A percentile compares a stretch with the other conserved stretches of the same genome.
Evolutionary conservation across 2,329 filamentous ascomycete species (phyloP).

Genomic region (Penicillium sp.): DNA sequence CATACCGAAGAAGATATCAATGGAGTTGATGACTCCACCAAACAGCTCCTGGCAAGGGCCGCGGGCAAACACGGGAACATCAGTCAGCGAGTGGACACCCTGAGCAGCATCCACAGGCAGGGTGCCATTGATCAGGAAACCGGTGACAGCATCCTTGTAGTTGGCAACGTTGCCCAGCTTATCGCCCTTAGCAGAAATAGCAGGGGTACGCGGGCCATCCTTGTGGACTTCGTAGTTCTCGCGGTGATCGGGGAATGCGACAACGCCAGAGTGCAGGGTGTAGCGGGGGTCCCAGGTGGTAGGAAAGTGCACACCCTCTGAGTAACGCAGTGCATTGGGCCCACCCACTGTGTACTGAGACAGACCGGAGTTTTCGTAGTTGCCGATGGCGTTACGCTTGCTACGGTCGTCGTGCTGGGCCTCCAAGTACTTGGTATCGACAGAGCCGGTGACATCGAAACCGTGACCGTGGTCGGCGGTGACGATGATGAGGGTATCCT

Average conservation of each 20-base stretch:
- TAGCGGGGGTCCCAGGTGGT: slow-evolving; percentile 84
- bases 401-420: slow-evolving; percentile 66
- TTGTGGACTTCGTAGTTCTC: slow-evolving; percentile 76
- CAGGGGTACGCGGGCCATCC: slow-evolving; percentile 64
- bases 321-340: slow-evolving; percentile 63
- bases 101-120: slow-evolving; percentile 63
- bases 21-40: slow-evolving; percentile 49
- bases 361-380: slow-evolving; percentile 71
- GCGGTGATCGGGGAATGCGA: slow-evolving; percentile 71
- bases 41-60: slow-evolving; percentile 79
- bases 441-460: slow-evolving; percentile 81
- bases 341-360: slow-evolving; percentile 72
- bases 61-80: slow-evolving; percentile 75
- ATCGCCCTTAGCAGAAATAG: slow-evolving; percentile 56
- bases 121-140: slow-evolving; percentile 76
- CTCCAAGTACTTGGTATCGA: slow-evolving; percentile 76
- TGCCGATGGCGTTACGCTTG: slow-evolving; percentile 75
- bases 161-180: slow-evolving; percentile 66
- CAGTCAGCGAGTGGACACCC: slow-evolving; percentile 76
- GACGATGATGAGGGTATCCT: slow-evolving; percentile 77
- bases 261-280: slow-evolving; percentile 72
- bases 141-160: slow-evolving; percentile 64
- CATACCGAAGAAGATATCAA: slow-evolving; percentile 46
- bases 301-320: slow-evolving; percentile 75
- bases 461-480: slow-evolving; percentile 89